Conservation (phyloP, 352 stramenopile genomes). For the Nothophytophthora sp. region DNA sequence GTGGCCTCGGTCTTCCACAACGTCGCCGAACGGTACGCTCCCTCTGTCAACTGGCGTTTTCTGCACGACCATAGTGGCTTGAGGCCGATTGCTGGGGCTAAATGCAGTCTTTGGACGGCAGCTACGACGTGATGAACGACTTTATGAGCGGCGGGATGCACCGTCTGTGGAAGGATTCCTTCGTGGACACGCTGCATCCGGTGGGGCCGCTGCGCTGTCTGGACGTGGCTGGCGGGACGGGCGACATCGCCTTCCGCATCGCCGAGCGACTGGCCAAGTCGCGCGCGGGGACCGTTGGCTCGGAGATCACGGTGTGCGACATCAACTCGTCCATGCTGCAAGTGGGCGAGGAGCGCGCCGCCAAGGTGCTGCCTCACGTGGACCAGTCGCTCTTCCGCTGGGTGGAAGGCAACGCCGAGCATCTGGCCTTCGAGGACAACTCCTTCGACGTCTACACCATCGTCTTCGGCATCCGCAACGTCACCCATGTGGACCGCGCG, state of each 20-base stretch:
- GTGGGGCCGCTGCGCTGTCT: constrained; percentile 81
- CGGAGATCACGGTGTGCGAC: constrained; percentile 96
- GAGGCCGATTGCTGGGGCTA: too few species aligned
- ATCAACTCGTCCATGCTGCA: constrained; percentile 99
- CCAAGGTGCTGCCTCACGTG: constrained; percentile 64
- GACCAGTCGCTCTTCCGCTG: constrained; percentile 79
- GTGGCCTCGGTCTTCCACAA: constrained; percentile 98
- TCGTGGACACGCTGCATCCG: constrained; percentile 88
- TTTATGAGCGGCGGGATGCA: constrained; percentile 97
- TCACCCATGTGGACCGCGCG: constrained; percentile 97
- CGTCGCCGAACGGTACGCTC: constrained; percentile 93
- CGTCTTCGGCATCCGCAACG: constrained; percentile 99
- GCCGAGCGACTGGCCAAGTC: constrained; percentile 66
- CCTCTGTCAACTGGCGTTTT: constrained; percentile 6
- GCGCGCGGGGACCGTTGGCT: constrained; percentile 31
- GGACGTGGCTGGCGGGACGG: constrained; percentile 98
- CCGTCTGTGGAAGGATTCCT: constrained; percentile 97
- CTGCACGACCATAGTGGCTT: background rate
- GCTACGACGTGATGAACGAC: constrained; percentile 99
- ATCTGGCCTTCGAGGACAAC: constrained; percentile 94
- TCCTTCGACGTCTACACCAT: constrained; percentile 99
- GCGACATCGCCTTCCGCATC: constrained; percentile 99
- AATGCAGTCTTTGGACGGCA: constrained; percentile 10
- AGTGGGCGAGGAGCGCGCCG: constrained; percentile 91
- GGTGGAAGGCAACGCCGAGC: constrained; percentile 96